Base-by-base conservation (phyloP, 1,139 yeast species). In the Taiozyma sp. region DNA sequence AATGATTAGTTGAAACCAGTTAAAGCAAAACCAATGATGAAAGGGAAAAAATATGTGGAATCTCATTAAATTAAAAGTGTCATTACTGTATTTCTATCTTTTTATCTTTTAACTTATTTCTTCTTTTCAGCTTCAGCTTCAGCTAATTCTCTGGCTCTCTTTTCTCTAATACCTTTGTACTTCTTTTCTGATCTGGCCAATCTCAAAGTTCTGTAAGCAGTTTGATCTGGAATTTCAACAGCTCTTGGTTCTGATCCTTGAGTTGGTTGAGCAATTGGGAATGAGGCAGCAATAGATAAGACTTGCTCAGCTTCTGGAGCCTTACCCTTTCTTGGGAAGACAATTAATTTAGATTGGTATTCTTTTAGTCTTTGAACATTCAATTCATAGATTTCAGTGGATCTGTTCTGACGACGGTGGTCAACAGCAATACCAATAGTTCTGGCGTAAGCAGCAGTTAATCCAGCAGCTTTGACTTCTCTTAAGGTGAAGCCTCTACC, bases 51-150 rank as follows among this genome's bases (percentile, higher is more conserved):
- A 19, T 19, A 22, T 19, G 41, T 16, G 24, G 41, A 38, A 38
- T 38, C 41, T 38, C 41, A 38, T 38, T 38, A 38, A 38, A 38
- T 38, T 38, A 38, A 38, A 38, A 38, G 41, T 16, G 41, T 38
- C 41, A 38, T 38, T 38, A 38, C 41, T 38, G 24, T 38, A 38
- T 38, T 19, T 22, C 41, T 16, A 38, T 38, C 24, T n/a, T 38
- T 12, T 19, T 12, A 19, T 38, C 41, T 38, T 38, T 38, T 22
- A 38, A 54, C 56, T 62, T 61, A 62, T 57, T 90, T 90, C 91
- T 90, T 90, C 92, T 91, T 91, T 71, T 90, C 97, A 80, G 96
- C 96, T 82, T 92, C 98, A 76, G 97, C 97, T 80, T 89, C 98
- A 77, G 98, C 98, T 81, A 83, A 84, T 67, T 91, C 97, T 73